A percentile compares a stretch with the other conserved stretches of the same genome.
phyloP scores from a whole-genome alignment of 192 early-diverging fungal genomes.

The Paraglomus brasilianum region DNA sequence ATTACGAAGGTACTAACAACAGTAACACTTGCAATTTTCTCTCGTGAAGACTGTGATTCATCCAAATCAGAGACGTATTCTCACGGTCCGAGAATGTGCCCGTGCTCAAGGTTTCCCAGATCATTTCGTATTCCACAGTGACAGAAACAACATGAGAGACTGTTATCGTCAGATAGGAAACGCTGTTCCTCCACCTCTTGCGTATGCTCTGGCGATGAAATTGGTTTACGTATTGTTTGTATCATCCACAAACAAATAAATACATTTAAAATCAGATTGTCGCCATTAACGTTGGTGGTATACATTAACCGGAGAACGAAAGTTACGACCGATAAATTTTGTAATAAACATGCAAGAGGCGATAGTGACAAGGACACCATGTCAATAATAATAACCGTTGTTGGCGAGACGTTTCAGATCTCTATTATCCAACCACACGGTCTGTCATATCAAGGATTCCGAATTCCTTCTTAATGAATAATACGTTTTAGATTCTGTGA shows the following conservation, averaged over 20 bases:
- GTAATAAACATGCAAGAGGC: too few relatives aligned
- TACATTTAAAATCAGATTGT: neutral
- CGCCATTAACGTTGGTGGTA: too few relatives aligned
- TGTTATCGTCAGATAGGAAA: constrained; percentile 70
- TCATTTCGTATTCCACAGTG: constrained; percentile 51
- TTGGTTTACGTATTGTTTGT: constrained; percentile 51
- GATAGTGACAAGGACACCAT: too few relatives aligned
- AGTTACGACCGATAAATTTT: too few relatives aligned
- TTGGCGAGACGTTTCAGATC: too few relatives aligned
- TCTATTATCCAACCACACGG: too few relatives aligned
- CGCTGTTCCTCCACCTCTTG: constrained; percentile 67
- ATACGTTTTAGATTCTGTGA: too few relatives aligned
- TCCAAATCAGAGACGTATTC: constrained; percentile 58
- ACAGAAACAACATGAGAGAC: constrained; percentile 38
- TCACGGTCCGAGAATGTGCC: constrained; percentile 64
- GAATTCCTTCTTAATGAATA: too few relatives aligned
- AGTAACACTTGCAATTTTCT: neutral
- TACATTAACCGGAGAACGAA: too few relatives aligned
- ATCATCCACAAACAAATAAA: neutral
- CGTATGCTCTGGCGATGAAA: constrained; percentile 53
- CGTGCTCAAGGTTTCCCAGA: constrained; percentile 74
- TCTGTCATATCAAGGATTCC: too few relatives aligned
- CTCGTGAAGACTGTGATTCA: constrained; percentile 53
- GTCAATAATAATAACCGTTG: too few relatives aligned
- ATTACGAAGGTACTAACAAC: neutral